Evolutionary conservation across 177 flowering plant species (phyloP), one percentile per base, ranked within the genome.

Genomic region (Vitis hybrid): DNA sequence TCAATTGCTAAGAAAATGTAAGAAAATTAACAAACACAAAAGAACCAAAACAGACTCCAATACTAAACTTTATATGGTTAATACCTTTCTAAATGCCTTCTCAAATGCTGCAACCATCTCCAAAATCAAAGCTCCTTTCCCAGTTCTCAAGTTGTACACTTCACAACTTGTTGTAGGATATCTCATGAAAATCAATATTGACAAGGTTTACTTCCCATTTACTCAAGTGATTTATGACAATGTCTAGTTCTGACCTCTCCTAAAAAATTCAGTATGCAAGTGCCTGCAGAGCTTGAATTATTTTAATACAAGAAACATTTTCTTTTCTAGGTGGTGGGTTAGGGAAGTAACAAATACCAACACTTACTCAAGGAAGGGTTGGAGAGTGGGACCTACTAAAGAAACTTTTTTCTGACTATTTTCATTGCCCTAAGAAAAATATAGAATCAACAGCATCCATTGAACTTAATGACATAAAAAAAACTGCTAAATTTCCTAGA

Each of bases 351-450:
- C 51, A 54, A 4, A 57, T 14, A 70, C 62, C 8, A 69, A 65
- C 32, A 77, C 98, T 86, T 89, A 94, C 99, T 15, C 88, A 18
- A 96, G 86, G 69, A 86, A 91, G 56, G 99, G 98, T 84, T 96
- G 98, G 68, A 96, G 91, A 69, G 69, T 81, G 10, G 18, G 87
- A 65, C 93, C 93, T 50, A 51, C 32, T 51, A 96, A 78, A 70
- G 91, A 85, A 59, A 92, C 92, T 73, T 96, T 72, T 81, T 86
- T 26, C 4, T 78, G 72, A 76, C 80, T 87, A 72, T 93, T 94
- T 26, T 26, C 97, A 79, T 84, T 88, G 11, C 98, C 97, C 98
- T 96, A 76, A 60, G 78, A 26, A 69, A 39, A 56, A 62, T 26
- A 18, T 72, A 48, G 56, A 64, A 65, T 21, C 32, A 69, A 49